Base-by-base conservation (phyloP, 257 asterid species). In the Ocimum tenuiflorum region DNA sequence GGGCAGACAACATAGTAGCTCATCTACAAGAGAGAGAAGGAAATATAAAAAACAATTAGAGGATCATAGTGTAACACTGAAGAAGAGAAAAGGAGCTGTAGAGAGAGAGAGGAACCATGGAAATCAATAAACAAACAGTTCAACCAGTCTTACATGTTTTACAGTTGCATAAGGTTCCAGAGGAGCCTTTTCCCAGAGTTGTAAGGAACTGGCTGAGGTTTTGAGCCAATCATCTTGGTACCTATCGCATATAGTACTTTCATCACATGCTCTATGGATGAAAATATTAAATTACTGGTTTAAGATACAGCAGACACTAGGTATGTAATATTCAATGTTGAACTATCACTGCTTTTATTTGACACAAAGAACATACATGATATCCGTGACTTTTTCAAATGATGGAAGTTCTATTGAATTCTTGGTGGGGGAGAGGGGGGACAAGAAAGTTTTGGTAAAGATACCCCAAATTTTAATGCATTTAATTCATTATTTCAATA, bases 221-320 rank as follows among this genome's bases (percentile, higher is more conserved):
- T 94, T 94, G 41, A 94, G 99, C 97, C 99, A 94, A 78, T 94
- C 99, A 65, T 94, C 96, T 86, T 94, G 97, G 83, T 94, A 94
- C 86, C 97, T 94, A 64, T 73, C 43, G 70, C 58, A 73, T 48
- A 54, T 51, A 79, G 68, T 62, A 60, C 73, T 42, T 43, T 60
- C 63, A 67, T 35, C 65, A 71, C 38, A 58, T 60, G 72, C 49
- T 70, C 46, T 38, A 38, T 24, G 31, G 4, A 24, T 24, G n/a
- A n/a, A n/a, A 24, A 24, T 24, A 24, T 4, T 1, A 24, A 24
- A 24, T 24, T 24, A 24, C 4, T 31, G 3, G 3, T 31, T 3
- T 31, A 31, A 31, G 3, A 31, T 31, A 27, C 4, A 27, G 31
- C 31, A 2, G 31, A 27, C 2, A 27, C 31, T 27, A 27, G 31